These are phyloP conservation scores for Inosperma sp. DNA, from an alignment of 768 basidiomycete genomes.

Conservation along the genomic window DNA sequence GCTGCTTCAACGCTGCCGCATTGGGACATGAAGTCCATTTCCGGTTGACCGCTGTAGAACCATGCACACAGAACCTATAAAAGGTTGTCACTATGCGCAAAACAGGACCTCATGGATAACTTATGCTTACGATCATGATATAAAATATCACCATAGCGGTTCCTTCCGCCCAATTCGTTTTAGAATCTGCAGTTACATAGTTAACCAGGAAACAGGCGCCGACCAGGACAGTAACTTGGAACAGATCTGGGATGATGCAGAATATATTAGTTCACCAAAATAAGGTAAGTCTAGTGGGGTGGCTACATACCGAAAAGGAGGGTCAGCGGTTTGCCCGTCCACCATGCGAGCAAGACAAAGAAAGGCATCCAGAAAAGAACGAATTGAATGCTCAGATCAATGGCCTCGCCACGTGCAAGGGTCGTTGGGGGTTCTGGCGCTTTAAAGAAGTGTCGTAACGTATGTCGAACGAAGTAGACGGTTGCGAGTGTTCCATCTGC, in stretches of 20 bases:
- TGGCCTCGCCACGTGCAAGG: constrained; percentile 65
- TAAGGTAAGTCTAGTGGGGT: background rate
- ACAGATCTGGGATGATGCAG: constrained; percentile 46
- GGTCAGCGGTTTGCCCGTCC: constrained; percentile 52
- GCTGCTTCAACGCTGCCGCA: constrained; percentile 39
- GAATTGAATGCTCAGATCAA: constrained; percentile 77
- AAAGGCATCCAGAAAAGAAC: constrained; percentile 77
- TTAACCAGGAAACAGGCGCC: constrained; percentile 74
- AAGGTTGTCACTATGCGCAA: too few species aligned
- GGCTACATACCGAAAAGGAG: constrained; percentile 58
- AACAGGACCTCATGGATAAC: background rate
- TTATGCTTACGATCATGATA: constrained; percentile 49
- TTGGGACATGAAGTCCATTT: constrained; percentile 40
- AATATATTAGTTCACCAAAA: background rate
- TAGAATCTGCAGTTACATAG: constrained; percentile 72
- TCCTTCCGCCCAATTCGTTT: constrained; percentile 79
- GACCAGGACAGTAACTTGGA: constrained; percentile 60
- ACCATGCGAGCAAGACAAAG: constrained; percentile 66
- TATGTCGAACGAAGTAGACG: constrained; percentile 49
- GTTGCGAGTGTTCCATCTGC: constrained; percentile 63
- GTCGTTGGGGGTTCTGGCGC: constrained; percentile 43
- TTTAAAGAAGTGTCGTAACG: constrained; percentile 38
- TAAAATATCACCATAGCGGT: constrained; percentile 64
- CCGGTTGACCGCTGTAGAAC: constrained; percentile 59
- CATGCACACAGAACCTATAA: constrained; percentile 66